Conservation (phyloP, 2,329 filamentous ascomycete genomes). For the Taxawa tesnikishii region DNA sequence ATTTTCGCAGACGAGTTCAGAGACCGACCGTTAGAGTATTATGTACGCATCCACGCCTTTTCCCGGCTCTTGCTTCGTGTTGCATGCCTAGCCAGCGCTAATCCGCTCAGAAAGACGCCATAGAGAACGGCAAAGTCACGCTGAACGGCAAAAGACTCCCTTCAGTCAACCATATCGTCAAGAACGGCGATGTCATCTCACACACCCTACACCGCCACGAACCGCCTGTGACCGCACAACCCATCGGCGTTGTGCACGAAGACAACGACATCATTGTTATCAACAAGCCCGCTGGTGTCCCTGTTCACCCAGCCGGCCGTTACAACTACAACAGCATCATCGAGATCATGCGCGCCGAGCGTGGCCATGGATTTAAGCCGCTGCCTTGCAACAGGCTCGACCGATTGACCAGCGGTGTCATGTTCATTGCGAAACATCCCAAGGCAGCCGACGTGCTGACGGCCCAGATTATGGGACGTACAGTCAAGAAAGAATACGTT, state of each 20-base stretch:
- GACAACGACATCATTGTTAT: conserved; percentile 91
- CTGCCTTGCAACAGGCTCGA: conserved; percentile 87
- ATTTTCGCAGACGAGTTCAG: conserved; percentile 89
- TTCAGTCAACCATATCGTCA: conserved; percentile 55
- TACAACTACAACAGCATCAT: conserved; percentile 94
- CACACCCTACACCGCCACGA: conserved; percentile 94
- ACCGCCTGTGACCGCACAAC: conserved; percentile 73
- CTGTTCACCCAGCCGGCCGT: conserved; percentile 86
- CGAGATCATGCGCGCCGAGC: conserved; percentile 80
- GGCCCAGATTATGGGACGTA: conserved; percentile 63
- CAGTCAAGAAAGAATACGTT: conserved; percentile 89
- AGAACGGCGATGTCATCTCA: conserved; percentile 82
- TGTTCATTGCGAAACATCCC: conserved; percentile 89
- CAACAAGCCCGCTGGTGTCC: conserved; percentile 89
- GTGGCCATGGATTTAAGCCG: conserved; percentile 45
- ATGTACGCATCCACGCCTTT: conserved; percentile 37
- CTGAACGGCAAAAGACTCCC: conserved; percentile 65
- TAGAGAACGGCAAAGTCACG: conserved; percentile 64
- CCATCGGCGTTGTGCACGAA: conserved; percentile 77
- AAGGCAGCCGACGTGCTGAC: conserved; percentile 68
- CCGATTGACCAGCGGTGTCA: conserved; percentile 85
- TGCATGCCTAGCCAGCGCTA: conserved; percentile 7
- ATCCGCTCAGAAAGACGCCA: conserved; percentile 50
- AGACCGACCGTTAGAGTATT: conserved; percentile 77
- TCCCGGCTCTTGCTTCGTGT: background rate